Percentiles rank a stretch among this genome's conserved stretches.
phyloP scores from a whole-genome alignment of 1,139 yeast species.

The Saccharomyces hybrid region DNA sequence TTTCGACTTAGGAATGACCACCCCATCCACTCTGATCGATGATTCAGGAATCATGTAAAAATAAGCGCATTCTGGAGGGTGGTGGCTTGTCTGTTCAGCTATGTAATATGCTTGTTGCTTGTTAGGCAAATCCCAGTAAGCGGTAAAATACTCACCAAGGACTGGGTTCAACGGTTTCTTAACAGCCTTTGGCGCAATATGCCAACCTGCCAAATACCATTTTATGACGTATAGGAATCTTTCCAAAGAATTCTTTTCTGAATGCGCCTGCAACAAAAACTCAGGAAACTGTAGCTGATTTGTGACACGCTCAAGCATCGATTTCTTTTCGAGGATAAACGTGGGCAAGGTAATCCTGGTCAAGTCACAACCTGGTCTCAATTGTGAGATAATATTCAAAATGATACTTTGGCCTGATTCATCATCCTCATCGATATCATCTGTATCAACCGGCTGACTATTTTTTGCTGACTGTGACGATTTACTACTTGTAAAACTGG shows the following conservation, averaged over 20 bases:
- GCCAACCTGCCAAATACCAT: slow-evolving; percentile 96
- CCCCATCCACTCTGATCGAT: slow-evolving; percentile 81
- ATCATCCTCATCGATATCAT: slow-evolving; percentile 86
- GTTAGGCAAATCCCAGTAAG: slow-evolving; percentile 86
- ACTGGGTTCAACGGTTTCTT: slow-evolving; percentile 95
- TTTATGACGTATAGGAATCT: slow-evolving; percentile 68
- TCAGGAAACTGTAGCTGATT: slow-evolving; percentile 82
- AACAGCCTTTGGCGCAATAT: slow-evolving; percentile 96
- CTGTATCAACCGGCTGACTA: slow-evolving; percentile 31
- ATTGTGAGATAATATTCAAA: slow-evolving; percentile 78
- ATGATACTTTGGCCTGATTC: slow-evolving; percentile 82
- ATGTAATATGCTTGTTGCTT: slow-evolving; percentile 68
- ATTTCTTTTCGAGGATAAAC: slow-evolving; percentile 85
- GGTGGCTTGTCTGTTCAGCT: slow-evolving; percentile 94
- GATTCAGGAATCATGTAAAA: slow-evolving; percentile 79
- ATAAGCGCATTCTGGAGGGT: slow-evolving; percentile 96
- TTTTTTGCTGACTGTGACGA: not conserved
- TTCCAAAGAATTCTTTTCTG: slow-evolving; percentile 46
- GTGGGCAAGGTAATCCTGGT: slow-evolving; percentile 91
- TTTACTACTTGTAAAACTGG: not conserved
- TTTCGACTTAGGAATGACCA: slow-evolving; percentile 75
- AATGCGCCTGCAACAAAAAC: slow-evolving; percentile 61
- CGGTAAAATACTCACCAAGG: slow-evolving; percentile 79
- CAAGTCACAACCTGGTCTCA: slow-evolving; percentile 88
- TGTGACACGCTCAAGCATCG: slow-evolving; percentile 92